phyloP scores from a whole-genome alignment of 306 rosid species.

The Castanopsis chinensis region DNA sequence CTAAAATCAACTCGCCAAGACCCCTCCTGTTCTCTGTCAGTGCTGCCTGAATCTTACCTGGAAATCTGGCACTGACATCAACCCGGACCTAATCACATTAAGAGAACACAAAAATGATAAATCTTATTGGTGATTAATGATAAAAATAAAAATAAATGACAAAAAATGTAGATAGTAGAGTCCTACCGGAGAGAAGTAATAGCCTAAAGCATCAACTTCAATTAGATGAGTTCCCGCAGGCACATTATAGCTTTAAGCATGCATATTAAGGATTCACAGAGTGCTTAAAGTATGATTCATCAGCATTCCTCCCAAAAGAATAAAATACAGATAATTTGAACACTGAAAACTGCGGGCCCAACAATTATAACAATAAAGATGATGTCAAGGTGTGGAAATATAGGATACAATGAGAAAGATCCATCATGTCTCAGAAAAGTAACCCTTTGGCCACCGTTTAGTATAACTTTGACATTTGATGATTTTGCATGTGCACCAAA shows the following conservation, averaged over 20 bases:
- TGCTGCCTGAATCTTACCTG: conserved; percentile 96
- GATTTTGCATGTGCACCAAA: conserved; percentile 62
- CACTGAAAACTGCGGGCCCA: no score
- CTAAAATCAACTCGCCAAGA: conserved; percentile 73
- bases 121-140: background rate
- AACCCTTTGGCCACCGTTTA: conserved; percentile 90
- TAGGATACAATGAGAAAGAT: conserved; percentile 96
- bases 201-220: conserved; percentile 87
- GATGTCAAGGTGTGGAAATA: conserved; percentile 5
- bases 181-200: conserved; percentile 84
- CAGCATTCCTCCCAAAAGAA: background rate
- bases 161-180: conserved; percentile 23
- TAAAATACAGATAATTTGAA: background rate
- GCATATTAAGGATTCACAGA: conserved; percentile 47
- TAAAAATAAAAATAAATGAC: background rate
- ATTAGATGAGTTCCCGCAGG: conserved; percentile 96
- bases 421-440: conserved; percentile 93
- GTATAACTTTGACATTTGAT: conserved; percentile 86
- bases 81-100: conserved; percentile 70
- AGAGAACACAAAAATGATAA: conserved; percentile 7
- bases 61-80: conserved; percentile 97
- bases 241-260: conserved; percentile 74
- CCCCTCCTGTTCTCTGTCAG: conserved; percentile 87
- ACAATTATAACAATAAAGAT: no score
- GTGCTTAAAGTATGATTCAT: conserved; percentile 20